These are phyloP conservation scores for Picochlorum costavermella DNA, from an alignment of 139 green algal genomes.

Conservation along the genomic window DNA sequence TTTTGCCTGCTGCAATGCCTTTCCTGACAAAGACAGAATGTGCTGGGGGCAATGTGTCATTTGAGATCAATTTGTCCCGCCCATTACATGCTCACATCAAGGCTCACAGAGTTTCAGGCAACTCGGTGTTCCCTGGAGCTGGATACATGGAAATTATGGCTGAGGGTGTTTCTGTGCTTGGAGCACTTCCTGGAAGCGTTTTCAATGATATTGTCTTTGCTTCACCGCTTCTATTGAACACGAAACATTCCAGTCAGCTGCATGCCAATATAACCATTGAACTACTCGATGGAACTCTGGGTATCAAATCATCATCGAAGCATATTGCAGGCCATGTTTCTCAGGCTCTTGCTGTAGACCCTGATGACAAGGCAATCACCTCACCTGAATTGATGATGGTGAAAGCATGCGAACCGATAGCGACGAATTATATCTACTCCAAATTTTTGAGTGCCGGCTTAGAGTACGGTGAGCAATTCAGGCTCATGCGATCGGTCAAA, in stretches of 20 bases:
- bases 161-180: slow-evolving; percentile 14
- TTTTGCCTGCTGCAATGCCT: too few species aligned
- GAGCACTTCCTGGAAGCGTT: slow-evolving; percentile 1
- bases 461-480: slow-evolving; percentile 66
- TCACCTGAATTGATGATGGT: too few species aligned
- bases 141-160: slow-evolving; percentile 53
- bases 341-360: too few species aligned
- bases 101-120: slow-evolving; percentile 49
- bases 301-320: too few species aligned
- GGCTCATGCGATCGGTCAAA: slow-evolving; percentile 46
- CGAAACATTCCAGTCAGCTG: too few species aligned
- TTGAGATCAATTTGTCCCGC: slow-evolving; percentile 24
- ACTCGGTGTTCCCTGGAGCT: slow-evolving; percentile 46
- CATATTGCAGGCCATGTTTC: too few species aligned
- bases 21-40: too few species aligned
- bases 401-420: slow-evolving; percentile 17
- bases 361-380: too few species aligned
- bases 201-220: too few species aligned
- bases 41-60: background rate
- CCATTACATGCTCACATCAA: slow-evolving; percentile 44
- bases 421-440: slow-evolving; percentile 51
- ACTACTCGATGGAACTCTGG: too few species aligned
- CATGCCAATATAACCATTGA: too few species aligned
- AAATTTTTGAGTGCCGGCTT: slow-evolving; percentile 59
- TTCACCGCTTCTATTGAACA: too few species aligned